Conservation (phyloP, 2,329 filamentous ascomycete genomes). For the Fusarium chuoi region DNA sequence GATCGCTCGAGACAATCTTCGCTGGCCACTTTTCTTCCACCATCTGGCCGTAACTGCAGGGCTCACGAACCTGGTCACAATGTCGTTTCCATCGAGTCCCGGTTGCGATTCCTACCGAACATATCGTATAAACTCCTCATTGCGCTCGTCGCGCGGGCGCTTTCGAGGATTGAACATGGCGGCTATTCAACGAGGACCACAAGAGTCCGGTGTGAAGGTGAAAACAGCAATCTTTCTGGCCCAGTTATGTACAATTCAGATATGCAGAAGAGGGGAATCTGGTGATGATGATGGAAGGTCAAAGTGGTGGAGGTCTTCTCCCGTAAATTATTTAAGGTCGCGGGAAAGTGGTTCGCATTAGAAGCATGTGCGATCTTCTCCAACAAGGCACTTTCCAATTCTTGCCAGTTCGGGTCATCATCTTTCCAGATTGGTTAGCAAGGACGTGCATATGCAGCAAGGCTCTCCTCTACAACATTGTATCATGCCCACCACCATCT, state of each 20-base stretch:
- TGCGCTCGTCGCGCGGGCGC: neutral
- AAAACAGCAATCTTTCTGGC: neutral
- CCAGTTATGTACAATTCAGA: neutral
- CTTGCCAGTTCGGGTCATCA: neutral
- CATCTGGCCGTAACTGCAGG: neutral
- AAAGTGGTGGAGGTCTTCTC: neutral
- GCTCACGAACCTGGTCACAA: neutral
- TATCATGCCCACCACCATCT: neutral
- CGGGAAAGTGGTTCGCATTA: neutral
- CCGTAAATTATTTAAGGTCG: neutral
- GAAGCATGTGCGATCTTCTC: neutral
- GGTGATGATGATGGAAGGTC: neutral
- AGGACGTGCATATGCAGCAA: neutral
- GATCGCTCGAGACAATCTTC: neutral
- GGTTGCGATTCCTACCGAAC: neutral
- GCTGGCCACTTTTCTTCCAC: neutral
- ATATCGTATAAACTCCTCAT: slow-evolving; percentile 5
- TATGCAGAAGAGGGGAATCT: neutral
- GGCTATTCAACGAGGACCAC: neutral
- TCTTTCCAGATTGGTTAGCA: neutral
- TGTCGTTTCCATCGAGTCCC: neutral
- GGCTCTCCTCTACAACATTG: neutral
- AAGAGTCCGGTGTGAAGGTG: neutral
- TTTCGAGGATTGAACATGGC: neutral
- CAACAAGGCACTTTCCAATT: neutral